phyloP scores from a whole-genome alignment of 2,329 filamentous ascomycete genomes.

The Leptodontidium sp. region DNA sequence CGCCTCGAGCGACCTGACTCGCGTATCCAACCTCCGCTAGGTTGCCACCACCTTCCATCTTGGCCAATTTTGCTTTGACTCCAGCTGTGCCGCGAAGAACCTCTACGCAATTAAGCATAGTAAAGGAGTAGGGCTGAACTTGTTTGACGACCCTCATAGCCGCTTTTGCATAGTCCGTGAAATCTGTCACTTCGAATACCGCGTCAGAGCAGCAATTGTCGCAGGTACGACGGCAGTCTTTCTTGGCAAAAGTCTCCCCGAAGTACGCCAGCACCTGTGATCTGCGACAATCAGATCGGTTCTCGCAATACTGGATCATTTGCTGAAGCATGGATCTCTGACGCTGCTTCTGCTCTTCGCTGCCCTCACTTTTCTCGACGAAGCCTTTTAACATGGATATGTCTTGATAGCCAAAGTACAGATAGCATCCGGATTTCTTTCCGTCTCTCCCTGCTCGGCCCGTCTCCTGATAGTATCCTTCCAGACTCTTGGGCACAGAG shows the following conservation, averaged over 20 bases:
- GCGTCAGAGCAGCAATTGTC: constrained; percentile 86
- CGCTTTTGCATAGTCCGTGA: constrained; percentile 76
- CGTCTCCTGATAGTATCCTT: constrained; percentile 98
- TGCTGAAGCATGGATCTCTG: constrained; percentile 86
- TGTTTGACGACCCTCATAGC: constrained; percentile 73
- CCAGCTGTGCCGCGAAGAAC: constrained; percentile 76
- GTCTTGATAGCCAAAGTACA: constrained; percentile 87
- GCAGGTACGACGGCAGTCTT: constrained; percentile 77
- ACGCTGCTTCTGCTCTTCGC: constrained; percentile 79
- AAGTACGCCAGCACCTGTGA: constrained; percentile 94
- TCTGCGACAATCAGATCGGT: constrained; percentile 84
- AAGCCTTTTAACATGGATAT: constrained; percentile 77
- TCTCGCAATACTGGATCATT: constrained; percentile 90
- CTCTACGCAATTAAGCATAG: constrained; percentile 83
- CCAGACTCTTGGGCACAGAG: constrained; percentile 89
- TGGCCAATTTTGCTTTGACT: constrained; percentile 54
- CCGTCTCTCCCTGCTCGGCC: constrained; percentile 94
- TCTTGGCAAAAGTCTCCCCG: constrained; percentile 79
- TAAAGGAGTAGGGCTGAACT: constrained; percentile 67
- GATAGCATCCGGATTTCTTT: constrained; percentile 83
- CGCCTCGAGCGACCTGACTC: constrained; percentile 73
- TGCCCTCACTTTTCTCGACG: constrained; percentile 84
- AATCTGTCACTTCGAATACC: constrained; percentile 76
- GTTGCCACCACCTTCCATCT: constrained; percentile 49
- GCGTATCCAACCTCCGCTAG: constrained; percentile 71